These are phyloP conservation scores for Cymbopogon citratus DNA, from an alignment of 176 grass and related monocot genomes.

Conservation along the genomic window DNA sequence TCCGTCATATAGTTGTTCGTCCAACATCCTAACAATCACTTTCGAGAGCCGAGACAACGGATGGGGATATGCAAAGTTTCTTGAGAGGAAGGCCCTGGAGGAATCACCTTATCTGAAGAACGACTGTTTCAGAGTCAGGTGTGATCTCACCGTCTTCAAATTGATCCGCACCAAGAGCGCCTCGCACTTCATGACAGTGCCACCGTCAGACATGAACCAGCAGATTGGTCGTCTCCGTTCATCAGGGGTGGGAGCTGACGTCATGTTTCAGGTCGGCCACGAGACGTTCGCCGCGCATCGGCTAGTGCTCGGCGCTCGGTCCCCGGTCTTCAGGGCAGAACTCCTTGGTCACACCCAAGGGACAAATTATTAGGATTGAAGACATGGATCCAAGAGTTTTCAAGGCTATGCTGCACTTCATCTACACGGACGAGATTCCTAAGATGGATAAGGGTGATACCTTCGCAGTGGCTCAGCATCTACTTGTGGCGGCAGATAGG, in stretches of 20 bases:
- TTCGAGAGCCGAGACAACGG: accelerated
- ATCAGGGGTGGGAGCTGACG: background rate
- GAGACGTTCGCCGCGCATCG: slow-evolving; percentile 4
- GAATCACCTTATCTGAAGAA: background rate
- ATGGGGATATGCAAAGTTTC: background rate
- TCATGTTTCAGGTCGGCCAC: background rate
- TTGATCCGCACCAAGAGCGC: background rate
- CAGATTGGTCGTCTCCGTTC: slow-evolving; percentile 7
- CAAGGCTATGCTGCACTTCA: no score
- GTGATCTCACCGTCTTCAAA: background rate
- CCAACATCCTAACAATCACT: accelerated
- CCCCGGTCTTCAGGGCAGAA: background rate
- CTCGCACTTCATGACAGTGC: background rate
- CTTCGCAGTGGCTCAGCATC: no score
- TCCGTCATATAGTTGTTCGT: background rate
- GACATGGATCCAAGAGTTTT: no score
- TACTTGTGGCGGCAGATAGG: no score
- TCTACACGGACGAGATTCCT: no score
- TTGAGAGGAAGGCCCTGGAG: background rate
- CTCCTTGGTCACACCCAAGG: background rate
- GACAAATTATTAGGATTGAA: no score
- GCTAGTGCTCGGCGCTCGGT: background rate
- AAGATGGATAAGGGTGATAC: no score
- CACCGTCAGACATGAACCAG: background rate
- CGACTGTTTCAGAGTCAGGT: background rate